Conservation (phyloP, 345 rosid genomes). For the Sisymbrium altissimum region DNA sequence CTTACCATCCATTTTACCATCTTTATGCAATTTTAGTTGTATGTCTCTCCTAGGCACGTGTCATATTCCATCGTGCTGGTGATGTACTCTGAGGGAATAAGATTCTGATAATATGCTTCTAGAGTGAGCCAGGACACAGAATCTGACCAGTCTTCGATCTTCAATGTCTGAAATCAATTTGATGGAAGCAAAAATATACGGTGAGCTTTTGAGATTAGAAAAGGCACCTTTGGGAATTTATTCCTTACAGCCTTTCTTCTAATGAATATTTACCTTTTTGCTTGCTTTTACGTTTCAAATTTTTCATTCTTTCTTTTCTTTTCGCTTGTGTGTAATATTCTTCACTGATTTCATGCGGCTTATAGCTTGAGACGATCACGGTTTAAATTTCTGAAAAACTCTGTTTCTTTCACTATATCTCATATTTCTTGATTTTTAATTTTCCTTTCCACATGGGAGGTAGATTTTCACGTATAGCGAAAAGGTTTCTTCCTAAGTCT, state of each 20-base stretch:
- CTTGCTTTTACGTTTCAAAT: conserved; percentile 6
- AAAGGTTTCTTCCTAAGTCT: conserved; percentile 39
- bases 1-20: neutral
- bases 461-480: conserved; percentile 41
- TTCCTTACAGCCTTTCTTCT: conserved; percentile 22
- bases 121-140: conserved; percentile 24
- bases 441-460: conserved; percentile 37
- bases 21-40: neutral
- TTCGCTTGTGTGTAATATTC: neutral
- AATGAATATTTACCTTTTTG: conserved; percentile 17
- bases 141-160: conserved; percentile 18
- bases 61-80: conserved; percentile 23
- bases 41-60: neutral
- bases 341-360: conserved; percentile 3
- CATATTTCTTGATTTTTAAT: neutral
- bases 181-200: conserved; percentile 5
- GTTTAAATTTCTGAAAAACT: neutral
- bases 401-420: neutral
- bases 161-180: conserved; percentile 17
- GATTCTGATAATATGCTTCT: conserved; percentile 29
- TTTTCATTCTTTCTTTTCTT: neutral
- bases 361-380: conserved; percentile 3
- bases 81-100: conserved; percentile 26
- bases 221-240: conserved; percentile 23
- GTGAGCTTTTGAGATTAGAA: conserved; percentile 23